Evolutionary conservation across 2,329 filamentous ascomycete species (phyloP).

Genomic region (Sarocladium brachiariae): DNA sequence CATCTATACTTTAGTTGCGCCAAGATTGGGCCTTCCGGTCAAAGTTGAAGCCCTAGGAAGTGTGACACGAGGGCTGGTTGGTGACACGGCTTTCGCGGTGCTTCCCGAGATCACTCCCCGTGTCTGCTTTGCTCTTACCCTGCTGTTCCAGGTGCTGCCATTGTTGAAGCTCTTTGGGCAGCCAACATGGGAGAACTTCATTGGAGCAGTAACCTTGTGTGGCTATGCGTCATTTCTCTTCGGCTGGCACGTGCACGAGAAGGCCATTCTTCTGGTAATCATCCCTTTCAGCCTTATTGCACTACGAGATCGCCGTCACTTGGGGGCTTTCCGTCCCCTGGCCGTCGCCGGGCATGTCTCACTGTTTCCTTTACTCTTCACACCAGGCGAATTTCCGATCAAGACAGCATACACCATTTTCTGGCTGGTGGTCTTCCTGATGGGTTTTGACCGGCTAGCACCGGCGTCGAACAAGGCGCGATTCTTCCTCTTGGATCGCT

Average conservation of each 20-base stretch:
- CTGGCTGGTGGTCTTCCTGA: constrained; percentile 82
- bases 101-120: constrained; percentile 78
- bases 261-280: constrained; percentile 88
- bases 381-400: constrained; percentile 83
- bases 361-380: constrained; percentile 89
- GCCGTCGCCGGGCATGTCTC: constrained; percentile 93
- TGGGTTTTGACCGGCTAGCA: constrained; percentile 79
- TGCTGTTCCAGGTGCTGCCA: constrained; percentile 73
- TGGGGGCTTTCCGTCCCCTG: constrained; percentile 84
- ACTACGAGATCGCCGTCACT: constrained; percentile 79
- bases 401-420: constrained; percentile 90
- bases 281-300: constrained; percentile 93
- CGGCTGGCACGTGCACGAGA: constrained; percentile 98
- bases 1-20: constrained; percentile 55
- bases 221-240: constrained; percentile 96
- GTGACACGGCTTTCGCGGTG: constrained; percentile 89
- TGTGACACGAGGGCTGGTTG: constrained; percentile 86
- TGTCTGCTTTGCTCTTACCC: constrained; percentile 73
- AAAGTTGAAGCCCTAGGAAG: constrained; percentile 72
- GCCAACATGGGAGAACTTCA: constrained; percentile 82
- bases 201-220: constrained; percentile 84
- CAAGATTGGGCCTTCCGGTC: constrained; percentile 67
- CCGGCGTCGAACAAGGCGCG: constrained; percentile 74
- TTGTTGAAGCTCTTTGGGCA: constrained; percentile 71
- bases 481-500: constrained; percentile 85